Evolutionary conservation across 1,284 basidiomycete species (phyloP).

Genomic region (Leccinum variabile): DNA sequence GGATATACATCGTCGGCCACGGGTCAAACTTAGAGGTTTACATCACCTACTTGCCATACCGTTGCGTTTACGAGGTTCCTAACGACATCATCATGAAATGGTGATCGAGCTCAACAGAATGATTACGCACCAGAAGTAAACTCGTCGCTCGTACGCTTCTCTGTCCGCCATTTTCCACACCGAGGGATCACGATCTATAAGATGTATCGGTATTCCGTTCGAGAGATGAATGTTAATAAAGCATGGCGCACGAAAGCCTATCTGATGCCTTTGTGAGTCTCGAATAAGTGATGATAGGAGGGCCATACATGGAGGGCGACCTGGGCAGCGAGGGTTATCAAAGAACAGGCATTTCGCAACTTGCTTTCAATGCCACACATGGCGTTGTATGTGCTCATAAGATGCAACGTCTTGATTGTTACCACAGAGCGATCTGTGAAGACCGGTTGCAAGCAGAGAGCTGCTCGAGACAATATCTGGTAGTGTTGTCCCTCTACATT

Average conservation of each 20-base stretch:
- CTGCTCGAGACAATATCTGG: conserved; percentile 48
- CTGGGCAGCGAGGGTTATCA: conserved; percentile 48
- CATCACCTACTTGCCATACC: conserved; percentile 39
- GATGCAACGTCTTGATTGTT: conserved; percentile 49
- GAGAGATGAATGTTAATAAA: not conserved
- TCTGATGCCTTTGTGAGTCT: conserved; percentile 33
- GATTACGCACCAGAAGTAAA: conserved; percentile 47
- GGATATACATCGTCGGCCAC: not conserved
- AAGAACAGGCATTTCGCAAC: conserved; percentile 45
- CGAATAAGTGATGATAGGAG: not conserved
- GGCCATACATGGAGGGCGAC: conserved; percentile 44
- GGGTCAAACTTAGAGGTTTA: not conserved
- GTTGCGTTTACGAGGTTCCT: conserved; percentile 44
- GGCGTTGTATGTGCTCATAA: conserved; percentile 54
- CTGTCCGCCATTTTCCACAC: conserved; percentile 50
- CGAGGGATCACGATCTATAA: conserved; percentile 52
- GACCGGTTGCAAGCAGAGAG: conserved; percentile 47
- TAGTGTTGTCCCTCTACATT: conserved; percentile 56
- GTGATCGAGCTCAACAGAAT: not conserved
- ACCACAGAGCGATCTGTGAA: conserved; percentile 44
- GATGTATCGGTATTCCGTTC: conserved; percentile 8
- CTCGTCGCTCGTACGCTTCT: conserved; percentile 52
- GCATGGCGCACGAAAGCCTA: conserved; percentile 46
- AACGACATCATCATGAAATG: not conserved
- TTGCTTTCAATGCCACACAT: conserved; percentile 54